These are phyloP conservation scores for Themeda triandra DNA, from an alignment of 176 grass and related monocot species.

Conservation along the genomic window DNA sequence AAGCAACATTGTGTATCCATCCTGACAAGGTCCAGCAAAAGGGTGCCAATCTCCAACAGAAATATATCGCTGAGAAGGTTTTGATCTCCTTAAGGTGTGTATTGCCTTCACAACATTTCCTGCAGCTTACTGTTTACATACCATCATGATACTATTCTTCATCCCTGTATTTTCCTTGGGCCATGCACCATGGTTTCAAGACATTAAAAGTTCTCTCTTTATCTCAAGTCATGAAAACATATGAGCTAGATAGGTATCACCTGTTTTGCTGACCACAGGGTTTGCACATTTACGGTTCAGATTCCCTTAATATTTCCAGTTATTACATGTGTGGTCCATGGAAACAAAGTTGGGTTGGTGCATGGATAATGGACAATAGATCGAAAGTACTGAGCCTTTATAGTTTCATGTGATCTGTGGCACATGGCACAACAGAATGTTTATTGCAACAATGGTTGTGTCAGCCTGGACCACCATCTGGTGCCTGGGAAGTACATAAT, in stretches of 20 bases:
- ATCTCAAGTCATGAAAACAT: background rate
- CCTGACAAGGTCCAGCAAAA: conserved; percentile 85
- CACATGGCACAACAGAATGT: background rate
- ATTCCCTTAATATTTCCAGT: background rate
- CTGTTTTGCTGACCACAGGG: background rate
- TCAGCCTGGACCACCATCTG: conserved; percentile 10
- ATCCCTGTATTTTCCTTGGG: background rate
- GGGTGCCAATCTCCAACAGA: conserved; percentile 76
- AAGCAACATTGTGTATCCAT: conserved; percentile 82
- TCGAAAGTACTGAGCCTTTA: background rate
- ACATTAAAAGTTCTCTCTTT: background rate
- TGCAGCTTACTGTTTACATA: background rate
- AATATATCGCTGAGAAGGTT: conserved; percentile 80
- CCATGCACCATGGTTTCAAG: conserved; percentile 6
- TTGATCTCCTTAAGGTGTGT: conserved; percentile 87
- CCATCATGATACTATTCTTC: background rate
- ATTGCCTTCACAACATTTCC: background rate
- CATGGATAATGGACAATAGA: background rate
- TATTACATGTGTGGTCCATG: conserved; percentile 20
- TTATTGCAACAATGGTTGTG: background rate
- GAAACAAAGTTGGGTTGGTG: background rate
- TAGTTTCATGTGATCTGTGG: conserved; percentile 5
- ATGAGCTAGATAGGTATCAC: background rate
- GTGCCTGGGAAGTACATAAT: background rate
- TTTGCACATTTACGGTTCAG: background rate